These are phyloP conservation scores for Phytophthora hibernalis DNA, from an alignment of 352 stramenopile species.

Conservation along the genomic window DNA sequence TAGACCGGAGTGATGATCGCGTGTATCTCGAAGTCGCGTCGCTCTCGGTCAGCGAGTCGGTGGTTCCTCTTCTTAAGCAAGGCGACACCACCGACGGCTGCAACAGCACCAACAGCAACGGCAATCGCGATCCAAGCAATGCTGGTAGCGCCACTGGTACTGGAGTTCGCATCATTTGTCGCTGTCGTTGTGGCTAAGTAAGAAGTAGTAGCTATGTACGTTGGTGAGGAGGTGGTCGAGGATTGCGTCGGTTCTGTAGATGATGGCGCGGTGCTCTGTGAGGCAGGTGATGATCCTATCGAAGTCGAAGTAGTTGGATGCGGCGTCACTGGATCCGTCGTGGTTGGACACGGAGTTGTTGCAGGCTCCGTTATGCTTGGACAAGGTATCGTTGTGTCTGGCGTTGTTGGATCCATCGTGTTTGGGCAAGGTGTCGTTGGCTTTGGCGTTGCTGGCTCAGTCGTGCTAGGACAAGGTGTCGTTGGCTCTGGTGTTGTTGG, in stretches of 20 bases:
- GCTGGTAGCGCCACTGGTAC: background rate
- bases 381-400: background rate
- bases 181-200: slow-evolving; percentile 15
- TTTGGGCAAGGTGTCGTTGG: slow-evolving; percentile 1
- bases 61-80: slow-evolving; percentile 7
- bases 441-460: background rate
- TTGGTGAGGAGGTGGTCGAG: slow-evolving; percentile 7
- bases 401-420: background rate
- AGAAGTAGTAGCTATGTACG: background rate
- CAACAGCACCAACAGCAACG: slow-evolving; percentile 9
- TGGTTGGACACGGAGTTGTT: background rate
- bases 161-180: slow-evolving; percentile 1
- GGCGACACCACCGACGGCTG: background rate
- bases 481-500: background rate
- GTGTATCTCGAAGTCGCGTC: slow-evolving; percentile 27
- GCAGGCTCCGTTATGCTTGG: background rate
- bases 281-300: background rate
- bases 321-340: background rate
- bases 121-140: slow-evolving; percentile 6
- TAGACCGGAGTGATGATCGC: slow-evolving; percentile 20
- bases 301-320: background rate
- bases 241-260: background rate
- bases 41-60: slow-evolving; percentile 6
- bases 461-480: slow-evolving; percentile 5
- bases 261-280: background rate